These are phyloP conservation scores for Fusarium heterosporum DNA, from an alignment of 2,329 filamentous ascomycete species.

Conservation along the genomic window DNA sequence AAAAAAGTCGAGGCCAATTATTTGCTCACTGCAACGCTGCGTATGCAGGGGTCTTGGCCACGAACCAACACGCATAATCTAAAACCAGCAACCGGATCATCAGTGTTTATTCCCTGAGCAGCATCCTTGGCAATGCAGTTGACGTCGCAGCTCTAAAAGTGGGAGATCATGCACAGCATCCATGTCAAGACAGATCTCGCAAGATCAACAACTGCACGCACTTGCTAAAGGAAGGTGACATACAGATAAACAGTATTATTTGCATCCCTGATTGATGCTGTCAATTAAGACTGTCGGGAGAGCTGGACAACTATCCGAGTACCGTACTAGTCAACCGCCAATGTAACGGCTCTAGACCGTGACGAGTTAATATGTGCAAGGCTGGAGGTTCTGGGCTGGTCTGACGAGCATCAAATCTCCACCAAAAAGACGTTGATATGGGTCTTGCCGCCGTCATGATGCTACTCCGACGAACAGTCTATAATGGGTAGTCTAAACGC, in stretches of 20 bases:
- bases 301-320: neutral
- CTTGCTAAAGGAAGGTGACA: neutral
- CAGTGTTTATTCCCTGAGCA: too few relatives aligned
- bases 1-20: neutral
- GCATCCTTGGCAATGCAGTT: neutral
- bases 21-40: neutral
- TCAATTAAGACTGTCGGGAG: neutral
- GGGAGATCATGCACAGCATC: neutral
- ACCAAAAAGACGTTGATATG: neutral
- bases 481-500: neutral
- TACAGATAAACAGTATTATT: neutral
- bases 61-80: neutral
- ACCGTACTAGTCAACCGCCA: conserved; percentile 6
- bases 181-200: neutral
- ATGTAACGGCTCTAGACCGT: conserved; percentile 1
- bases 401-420: neutral
- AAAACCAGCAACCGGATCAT: neutral
- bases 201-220: neutral
- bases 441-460: conserved; percentile 4
- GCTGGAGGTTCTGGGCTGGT: conserved; percentile 8
- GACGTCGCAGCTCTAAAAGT: conserved; percentile 1
- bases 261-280: neutral
- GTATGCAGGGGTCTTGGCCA: neutral
- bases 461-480: neutral
- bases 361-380: conserved; percentile 9